Evolutionary conservation across 371 early-diverging fungal species (phyloP).

Genomic region (Actinomortierella ambigua): DNA sequence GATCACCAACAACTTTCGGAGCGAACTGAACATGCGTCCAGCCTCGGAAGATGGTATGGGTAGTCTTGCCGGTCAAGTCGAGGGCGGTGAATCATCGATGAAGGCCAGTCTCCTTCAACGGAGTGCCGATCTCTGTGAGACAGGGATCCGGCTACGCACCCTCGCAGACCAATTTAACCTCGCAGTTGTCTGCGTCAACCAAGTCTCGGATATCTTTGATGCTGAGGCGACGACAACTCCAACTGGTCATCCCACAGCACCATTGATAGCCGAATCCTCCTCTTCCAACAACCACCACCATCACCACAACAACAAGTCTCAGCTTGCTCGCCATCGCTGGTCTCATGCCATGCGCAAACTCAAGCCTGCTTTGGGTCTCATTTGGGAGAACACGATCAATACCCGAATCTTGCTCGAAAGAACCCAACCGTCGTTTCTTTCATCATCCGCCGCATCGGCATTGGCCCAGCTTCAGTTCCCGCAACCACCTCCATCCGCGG

Average conservation of each 20-base stretch:
- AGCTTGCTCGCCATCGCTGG: background rate
- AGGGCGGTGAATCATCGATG: constrained; percentile 5
- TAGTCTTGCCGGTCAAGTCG: too few species aligned
- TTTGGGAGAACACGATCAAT: constrained; percentile 83
- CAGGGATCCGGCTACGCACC: constrained; percentile 65
- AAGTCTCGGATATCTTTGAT: constrained; percentile 53
- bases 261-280: too few species aligned
- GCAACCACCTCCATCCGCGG: too few species aligned
- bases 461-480: too few species aligned
- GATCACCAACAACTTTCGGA: constrained; percentile 78
- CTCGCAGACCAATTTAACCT: constrained; percentile 62
- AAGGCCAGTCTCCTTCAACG: constrained; percentile 47
- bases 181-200: constrained; percentile 74
- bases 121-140: constrained; percentile 58
- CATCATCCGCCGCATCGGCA: background rate
- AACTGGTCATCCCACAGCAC: too few species aligned
- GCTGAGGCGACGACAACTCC: constrained; percentile 15
- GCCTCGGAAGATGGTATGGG: constrained; percentile 6
- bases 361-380: constrained; percentile 71
- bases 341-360: too few species aligned
- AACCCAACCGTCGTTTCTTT: constrained; percentile 1
- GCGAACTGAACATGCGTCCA: constrained; percentile 43
- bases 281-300: too few species aligned
- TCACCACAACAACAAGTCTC: too few species aligned
- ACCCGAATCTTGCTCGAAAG: constrained; percentile 62